These are phyloP conservation scores for Spathaspora sp. DNA, from an alignment of 1,139 yeast genomes.

Conservation along the genomic window DNA sequence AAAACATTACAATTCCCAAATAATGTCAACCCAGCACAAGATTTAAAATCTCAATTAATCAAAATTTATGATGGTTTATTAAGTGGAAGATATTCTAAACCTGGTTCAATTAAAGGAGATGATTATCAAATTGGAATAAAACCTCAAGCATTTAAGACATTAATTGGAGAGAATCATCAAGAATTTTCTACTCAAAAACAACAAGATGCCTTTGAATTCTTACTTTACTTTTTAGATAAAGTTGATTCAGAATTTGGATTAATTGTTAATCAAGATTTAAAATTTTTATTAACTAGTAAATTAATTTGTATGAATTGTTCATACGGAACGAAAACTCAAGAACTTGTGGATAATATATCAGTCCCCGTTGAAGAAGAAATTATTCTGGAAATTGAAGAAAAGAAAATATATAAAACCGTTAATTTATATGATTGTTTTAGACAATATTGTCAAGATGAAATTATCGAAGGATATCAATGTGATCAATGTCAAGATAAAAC, in stretches of 20 bases:
- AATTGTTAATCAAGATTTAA: slow-evolving; percentile 51
- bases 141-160: slow-evolving; percentile 71
- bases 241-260: slow-evolving; percentile 55
- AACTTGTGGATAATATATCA: slow-evolving; percentile 67
- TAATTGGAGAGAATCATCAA: slow-evolving; percentile 73
- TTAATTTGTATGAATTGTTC: slow-evolving; percentile 63
- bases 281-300: slow-evolving; percentile 65
- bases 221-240: slow-evolving; percentile 63
- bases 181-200: slow-evolving; percentile 88
- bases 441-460: slow-evolving; percentile 49
- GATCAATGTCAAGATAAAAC: slow-evolving; percentile 52
- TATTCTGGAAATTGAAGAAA: slow-evolving; percentile 40
- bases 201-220: slow-evolving; percentile 93
- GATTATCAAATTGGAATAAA: slow-evolving; percentile 74
- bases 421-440: slow-evolving; percentile 52
- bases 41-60: slow-evolving; percentile 67
- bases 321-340: slow-evolving; percentile 56
- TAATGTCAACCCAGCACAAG: slow-evolving; percentile 57
- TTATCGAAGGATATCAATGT: slow-evolving; percentile 66
- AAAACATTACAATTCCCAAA: slow-evolving; percentile 23
- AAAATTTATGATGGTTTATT: slow-evolving; percentile 79
- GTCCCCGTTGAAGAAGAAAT: slow-evolving; percentile 54
- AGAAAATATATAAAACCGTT: slow-evolving; percentile 48
- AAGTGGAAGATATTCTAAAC: slow-evolving; percentile 71
- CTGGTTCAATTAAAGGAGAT: slow-evolving; percentile 43